Evolutionary conservation across 148 eudicot genomes (phyloP).

Genomic region (Chenopodium album): DNA sequence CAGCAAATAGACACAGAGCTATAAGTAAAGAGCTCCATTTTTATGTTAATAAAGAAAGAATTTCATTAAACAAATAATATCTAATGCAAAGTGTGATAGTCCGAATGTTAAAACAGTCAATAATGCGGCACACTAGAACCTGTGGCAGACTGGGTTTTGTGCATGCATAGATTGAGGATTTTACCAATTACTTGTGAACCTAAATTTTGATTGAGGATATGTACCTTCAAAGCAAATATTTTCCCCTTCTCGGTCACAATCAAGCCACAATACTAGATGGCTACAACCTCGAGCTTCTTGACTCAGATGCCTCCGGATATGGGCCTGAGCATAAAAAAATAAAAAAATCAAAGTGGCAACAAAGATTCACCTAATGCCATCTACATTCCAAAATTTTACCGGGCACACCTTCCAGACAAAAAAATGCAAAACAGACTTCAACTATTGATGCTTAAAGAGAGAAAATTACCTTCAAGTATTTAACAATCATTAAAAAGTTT

Average conservation of each 20-base stretch:
- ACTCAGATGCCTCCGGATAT: slow-evolving; percentile 76
- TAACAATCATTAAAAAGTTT: not conserved
- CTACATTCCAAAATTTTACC: not conserved
- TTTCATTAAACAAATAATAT: not conserved
- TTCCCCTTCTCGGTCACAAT: slow-evolving; percentile 98
- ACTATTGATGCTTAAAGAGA: not conserved
- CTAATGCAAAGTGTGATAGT: not conserved
- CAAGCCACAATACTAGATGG: slow-evolving; percentile 88
- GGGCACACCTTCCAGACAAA: not conserved
- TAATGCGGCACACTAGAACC: not conserved
- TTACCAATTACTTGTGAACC: not conserved
- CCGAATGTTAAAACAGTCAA: not conserved
- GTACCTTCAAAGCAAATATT: slow-evolving; percentile 98
- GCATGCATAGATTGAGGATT: not conserved
- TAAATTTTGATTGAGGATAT: not conserved
- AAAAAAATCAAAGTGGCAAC: not conserved
- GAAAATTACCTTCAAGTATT: not conserved
- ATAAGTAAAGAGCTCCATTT: not conserved
- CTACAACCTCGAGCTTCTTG: slow-evolving; percentile 93
- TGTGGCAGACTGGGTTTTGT: not conserved
- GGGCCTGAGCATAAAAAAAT: slow-evolving; percentile 53
- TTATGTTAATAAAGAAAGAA: not conserved
- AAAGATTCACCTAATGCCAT: not conserved
- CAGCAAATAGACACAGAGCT: slow-evolving; percentile 1
- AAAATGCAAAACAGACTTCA: not conserved